Percentiles rank a stretch among this genome's conserved stretches.
Evolutionary conservation across 495 filamentous ascomycete species (phyloP).

Genomic region (Apodospora peruviana): DNA sequence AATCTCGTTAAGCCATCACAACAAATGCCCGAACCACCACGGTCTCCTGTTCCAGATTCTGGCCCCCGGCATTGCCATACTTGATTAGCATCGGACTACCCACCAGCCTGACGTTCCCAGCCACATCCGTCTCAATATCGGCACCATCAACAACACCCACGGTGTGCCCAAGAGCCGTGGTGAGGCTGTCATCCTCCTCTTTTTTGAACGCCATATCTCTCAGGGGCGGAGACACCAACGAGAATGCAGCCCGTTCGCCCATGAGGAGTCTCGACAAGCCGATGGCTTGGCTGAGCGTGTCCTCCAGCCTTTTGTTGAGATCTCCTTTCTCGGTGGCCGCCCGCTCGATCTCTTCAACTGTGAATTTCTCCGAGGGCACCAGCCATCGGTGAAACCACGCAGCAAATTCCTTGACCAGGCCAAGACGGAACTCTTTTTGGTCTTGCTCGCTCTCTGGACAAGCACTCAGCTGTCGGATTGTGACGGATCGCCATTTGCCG

Average conservation of each 20-base stretch:
- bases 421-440: background rate
- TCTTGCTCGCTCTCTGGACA: background rate
- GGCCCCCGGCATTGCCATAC: conserved; percentile 1
- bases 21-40: conserved; percentile 3
- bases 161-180: background rate
- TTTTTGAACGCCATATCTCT: background rate
- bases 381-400: background rate
- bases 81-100: conserved; percentile 3
- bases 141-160: conserved; percentile 2
- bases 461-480: background rate
- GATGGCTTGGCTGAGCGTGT: background rate
- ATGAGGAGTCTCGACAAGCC: background rate
- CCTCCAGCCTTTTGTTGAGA: background rate
- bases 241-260: background rate
- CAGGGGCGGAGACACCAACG: background rate
- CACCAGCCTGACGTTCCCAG: background rate
- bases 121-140: background rate
- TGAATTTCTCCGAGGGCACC: background rate
- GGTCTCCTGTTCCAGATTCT: conserved; percentile 2
- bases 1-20: too few species aligned
- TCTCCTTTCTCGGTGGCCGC: background rate
- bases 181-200: background rate
- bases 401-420: background rate
- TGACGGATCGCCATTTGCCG: background rate
- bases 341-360: background rate